phyloP scores from a whole-genome alignment of 768 basidiomycete genomes.

The Pholiota microspora region DNA sequence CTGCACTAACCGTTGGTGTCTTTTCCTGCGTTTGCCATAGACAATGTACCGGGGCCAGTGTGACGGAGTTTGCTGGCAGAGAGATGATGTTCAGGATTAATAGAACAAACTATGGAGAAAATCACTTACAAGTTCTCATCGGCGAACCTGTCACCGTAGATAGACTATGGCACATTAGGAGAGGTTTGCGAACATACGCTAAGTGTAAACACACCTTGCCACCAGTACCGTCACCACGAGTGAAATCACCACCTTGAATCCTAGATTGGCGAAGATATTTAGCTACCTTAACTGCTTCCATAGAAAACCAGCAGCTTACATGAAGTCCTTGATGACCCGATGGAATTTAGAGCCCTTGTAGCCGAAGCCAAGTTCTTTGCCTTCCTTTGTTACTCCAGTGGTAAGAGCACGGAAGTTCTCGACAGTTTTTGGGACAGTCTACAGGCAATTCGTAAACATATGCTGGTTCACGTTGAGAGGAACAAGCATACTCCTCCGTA shows the following conservation, averaged over 20 bases:
- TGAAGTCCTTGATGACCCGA: constrained; percentile 92
- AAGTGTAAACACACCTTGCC: constrained; percentile 60
- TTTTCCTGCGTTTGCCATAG: constrained; percentile 93
- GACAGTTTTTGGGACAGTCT: constrained; percentile 95
- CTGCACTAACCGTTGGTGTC: constrained; percentile 89
- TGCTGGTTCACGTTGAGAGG: not conserved
- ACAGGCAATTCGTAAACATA: constrained; percentile 3
- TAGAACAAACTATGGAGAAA: not conserved
- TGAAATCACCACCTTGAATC: constrained; percentile 99
- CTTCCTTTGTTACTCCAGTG: constrained; percentile 79
- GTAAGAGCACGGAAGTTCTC: constrained; percentile 97
- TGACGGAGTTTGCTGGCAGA: constrained; percentile 86
- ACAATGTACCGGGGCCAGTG: constrained; percentile 81
- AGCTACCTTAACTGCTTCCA: not conserved
- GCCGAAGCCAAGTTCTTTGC: constrained; percentile 76
- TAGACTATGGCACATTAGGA: constrained; percentile 49
- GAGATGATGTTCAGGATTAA: constrained; percentile 4
- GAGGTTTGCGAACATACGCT: not conserved
- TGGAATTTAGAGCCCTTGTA: constrained; percentile 98
- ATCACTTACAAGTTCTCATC: constrained; percentile 90
- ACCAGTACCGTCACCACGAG: constrained; percentile 84
- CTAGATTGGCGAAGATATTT: constrained; percentile 32
- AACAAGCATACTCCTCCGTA: constrained; percentile 69
- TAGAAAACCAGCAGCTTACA: constrained; percentile 42
- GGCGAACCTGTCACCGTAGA: constrained; percentile 86